Conservation (phyloP, 768 basidiomycete species). For the Rhizopogon roseolus region DNA sequence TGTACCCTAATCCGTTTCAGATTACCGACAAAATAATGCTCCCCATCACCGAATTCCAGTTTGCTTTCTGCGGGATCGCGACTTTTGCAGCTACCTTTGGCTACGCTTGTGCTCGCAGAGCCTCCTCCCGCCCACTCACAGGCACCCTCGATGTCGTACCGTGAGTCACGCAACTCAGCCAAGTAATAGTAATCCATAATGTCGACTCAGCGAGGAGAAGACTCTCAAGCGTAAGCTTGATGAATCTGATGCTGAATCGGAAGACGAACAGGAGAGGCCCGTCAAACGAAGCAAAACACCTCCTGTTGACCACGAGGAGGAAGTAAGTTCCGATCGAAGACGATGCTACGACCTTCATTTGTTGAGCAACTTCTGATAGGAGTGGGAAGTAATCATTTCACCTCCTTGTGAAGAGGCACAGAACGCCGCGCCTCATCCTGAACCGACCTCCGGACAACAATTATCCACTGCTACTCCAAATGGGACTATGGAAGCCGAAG, state of each 20-base stretch:
- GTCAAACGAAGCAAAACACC: slow-evolving; percentile 39
- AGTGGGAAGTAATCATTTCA: slow-evolving; percentile 28
- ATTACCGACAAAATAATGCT: slow-evolving; percentile 30
- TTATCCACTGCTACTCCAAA: not conserved
- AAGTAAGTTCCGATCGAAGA: slow-evolving; percentile 15
- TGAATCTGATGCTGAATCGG: slow-evolving; percentile 18
- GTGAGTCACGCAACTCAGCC: slow-evolving; percentile 28
- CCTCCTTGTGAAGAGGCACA: slow-evolving; percentile 24
- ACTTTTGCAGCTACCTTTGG: slow-evolving; percentile 58
- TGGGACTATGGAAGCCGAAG: not conserved
- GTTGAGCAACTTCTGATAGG: slow-evolving; percentile 19
- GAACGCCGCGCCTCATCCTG: not conserved
- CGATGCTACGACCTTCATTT: slow-evolving; percentile 4
- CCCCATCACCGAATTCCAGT: slow-evolving; percentile 48
- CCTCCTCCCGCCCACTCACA: slow-evolving; percentile 12
- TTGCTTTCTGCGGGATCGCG: slow-evolving; percentile 52
- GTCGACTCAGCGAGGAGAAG: slow-evolving; percentile 19
- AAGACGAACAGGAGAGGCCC: slow-evolving; percentile 24
- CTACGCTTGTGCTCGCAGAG: slow-evolving; percentile 49
- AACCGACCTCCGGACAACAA: slow-evolving; percentile 1
- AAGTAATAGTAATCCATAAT: slow-evolving; percentile 21
- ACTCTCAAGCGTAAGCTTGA: slow-evolving; percentile 29
- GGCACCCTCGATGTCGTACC: slow-evolving; percentile 15
- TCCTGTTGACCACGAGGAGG: slow-evolving; percentile 28
- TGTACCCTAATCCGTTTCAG: not conserved